phyloP scores from a whole-genome alignment of 2,329 filamentous ascomycete genomes.

The Neonectria faginata region DNA sequence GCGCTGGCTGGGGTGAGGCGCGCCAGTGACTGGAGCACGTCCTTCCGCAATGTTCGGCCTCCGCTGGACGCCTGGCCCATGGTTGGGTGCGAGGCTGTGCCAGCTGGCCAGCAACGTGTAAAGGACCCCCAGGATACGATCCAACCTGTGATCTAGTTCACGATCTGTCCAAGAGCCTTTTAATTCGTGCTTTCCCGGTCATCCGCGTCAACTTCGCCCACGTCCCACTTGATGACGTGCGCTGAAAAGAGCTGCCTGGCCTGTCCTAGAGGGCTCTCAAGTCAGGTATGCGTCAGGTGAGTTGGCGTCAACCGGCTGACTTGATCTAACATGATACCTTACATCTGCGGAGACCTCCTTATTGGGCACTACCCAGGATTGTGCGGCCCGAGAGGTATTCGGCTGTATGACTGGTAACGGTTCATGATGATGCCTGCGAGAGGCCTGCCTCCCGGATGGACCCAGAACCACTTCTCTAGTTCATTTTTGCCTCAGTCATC shows the following conservation, averaged over 20 bases:
- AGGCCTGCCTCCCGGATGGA: slow-evolving; percentile 1
- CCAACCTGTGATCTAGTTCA: slow-evolving; percentile 41
- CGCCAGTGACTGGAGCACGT: slow-evolving; percentile 32
- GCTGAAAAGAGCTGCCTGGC: slow-evolving; percentile 32
- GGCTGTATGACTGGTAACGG: slow-evolving; percentile 17
- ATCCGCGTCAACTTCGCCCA: slow-evolving; percentile 30
- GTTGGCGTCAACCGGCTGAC: slow-evolving; percentile 31
- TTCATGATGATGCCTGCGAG: slow-evolving; percentile 10
- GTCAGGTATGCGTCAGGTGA: slow-evolving; percentile 31
- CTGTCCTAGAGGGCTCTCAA: slow-evolving; percentile 22
- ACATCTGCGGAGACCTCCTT: slow-evolving; percentile 22
- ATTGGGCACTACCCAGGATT: slow-evolving; percentile 29
- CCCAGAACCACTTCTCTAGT: not conserved
- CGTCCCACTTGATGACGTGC: slow-evolving; percentile 39
- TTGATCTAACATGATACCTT: slow-evolving; percentile 27
- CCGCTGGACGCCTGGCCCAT: slow-evolving; percentile 34
- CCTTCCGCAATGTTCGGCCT: slow-evolving; percentile 24
- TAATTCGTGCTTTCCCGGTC: slow-evolving; percentile 36
- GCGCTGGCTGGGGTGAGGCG: slow-evolving; percentile 12
- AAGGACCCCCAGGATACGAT: slow-evolving; percentile 22
- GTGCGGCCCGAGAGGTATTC: slow-evolving; percentile 23
- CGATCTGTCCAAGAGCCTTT: slow-evolving; percentile 27
- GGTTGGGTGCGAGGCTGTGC: slow-evolving; percentile 35
- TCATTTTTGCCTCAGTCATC: slow-evolving; percentile 22
- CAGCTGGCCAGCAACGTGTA: slow-evolving; percentile 20